Base-by-base conservation (phyloP, 202 grass and related monocot genomes). In the Miscanthus sacchariflorus region DNA sequence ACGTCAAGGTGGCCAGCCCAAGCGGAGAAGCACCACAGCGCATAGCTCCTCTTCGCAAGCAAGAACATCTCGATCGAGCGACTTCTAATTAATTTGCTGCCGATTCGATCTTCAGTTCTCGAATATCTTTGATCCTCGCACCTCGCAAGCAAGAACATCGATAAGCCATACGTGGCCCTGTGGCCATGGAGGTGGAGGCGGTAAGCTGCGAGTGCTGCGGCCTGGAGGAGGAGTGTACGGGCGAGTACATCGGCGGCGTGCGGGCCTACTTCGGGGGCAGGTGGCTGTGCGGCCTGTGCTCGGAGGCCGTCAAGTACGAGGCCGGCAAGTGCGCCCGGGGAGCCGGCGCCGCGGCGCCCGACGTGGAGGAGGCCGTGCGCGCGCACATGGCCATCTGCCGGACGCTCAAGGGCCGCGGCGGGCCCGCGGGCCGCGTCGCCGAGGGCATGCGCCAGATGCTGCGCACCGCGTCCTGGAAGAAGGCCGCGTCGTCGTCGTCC, bases 281-380 rank as follows among this genome's bases (percentile, higher is more conserved):
- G 80, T 99, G 94, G 96, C 87, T 99, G 15, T 96, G 94, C 73
- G 94, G 96, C 5, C 91, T 99, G 12, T 96, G 97, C 79, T 93
- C 92, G 54, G 94, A 99, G 88, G 90, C 91, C 0, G 91, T 99
- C 66, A 92, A 90, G 72, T 93, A 99, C 71, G 94, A 96, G 90
- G 89, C 86, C 58, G 44, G 85, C 25, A 95, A 94, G 85, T 11
- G 84, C 70, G 54, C 50, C 50, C 50, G 25, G 13, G 15, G 15
- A 18, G 23, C 63, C 61, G 43, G 15, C 49, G 50, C 42, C 11
- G 24, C 44, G 24, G 54, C 8, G 13, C 63, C 30, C 25, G 77
- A 78, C 70, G 66, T 95, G 24, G 90, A 91, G 90, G 93, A 93
- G 49, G 94, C 91, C n/a, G 84, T 99, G 81, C 83, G 79, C 11